A percentile compares a stretch with the other conserved stretches of the same genome.
These are phyloP conservation scores for Fusarium beomiforme DNA, from an alignment of 2,329 filamentous ascomycete genomes.

Conservation along the genomic window DNA sequence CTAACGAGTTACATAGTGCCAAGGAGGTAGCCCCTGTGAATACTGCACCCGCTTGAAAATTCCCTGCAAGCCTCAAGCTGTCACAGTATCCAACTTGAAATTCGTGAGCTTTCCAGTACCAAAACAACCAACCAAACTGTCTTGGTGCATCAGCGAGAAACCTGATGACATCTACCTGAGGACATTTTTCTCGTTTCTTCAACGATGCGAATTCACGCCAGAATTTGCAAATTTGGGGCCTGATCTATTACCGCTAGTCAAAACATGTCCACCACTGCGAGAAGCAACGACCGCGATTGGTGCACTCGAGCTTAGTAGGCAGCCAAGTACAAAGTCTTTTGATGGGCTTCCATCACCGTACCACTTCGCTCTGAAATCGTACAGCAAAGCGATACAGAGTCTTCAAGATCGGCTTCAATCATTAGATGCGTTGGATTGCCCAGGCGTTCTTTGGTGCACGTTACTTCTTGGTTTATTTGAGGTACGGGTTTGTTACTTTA, in stretches of 20 bases:
- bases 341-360: not conserved
- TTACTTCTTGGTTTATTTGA: slow-evolving; percentile 44
- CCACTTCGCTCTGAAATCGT: slow-evolving; percentile 24
- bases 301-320: slow-evolving; percentile 40
- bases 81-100: not conserved
- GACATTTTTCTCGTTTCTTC: slow-evolving; percentile 31
- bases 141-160: not conserved
- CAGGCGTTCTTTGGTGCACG: slow-evolving; percentile 40
- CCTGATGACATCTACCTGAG: slow-evolving; percentile 9
- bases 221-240: slow-evolving; percentile 1
- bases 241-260: slow-evolving; percentile 32
- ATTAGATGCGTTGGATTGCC: not conserved
- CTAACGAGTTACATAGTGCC: slow-evolving; percentile 28
- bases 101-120: slow-evolving; percentile 18
- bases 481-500: slow-evolving; percentile 6
- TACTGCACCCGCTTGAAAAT: slow-evolving; percentile 42
- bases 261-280: slow-evolving; percentile 18
- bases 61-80: slow-evolving; percentile 27
- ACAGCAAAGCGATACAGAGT: slow-evolving; percentile 20
- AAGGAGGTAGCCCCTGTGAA: slow-evolving; percentile 39
- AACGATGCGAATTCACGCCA: slow-evolving; percentile 31
- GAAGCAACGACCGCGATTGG: slow-evolving; percentile 40
- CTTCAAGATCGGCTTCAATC: slow-evolving; percentile 19
- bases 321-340: not conserved
- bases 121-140: not conserved